phyloP scores from a whole-genome alignment of 305 asterid genomes.

The Fraxinus greggii region DNA sequence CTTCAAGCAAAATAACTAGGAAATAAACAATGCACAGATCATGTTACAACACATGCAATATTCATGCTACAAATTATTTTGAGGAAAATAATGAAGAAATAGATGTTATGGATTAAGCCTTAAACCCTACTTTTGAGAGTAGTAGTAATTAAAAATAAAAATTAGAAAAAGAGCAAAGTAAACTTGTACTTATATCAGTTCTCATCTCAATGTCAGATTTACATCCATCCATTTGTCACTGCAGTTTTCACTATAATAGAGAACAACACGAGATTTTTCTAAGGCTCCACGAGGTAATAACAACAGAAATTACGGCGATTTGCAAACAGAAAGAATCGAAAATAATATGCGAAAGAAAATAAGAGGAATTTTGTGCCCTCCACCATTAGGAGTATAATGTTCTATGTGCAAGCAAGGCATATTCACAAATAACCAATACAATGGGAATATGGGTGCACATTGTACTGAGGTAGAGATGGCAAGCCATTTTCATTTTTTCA shows the following conservation, averaged over 20 bases:
- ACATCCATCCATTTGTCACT: background rate
- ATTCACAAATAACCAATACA: background rate
- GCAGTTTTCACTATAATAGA: background rate
- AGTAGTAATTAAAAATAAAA: background rate
- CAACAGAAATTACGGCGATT: background rate
- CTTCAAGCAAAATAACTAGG: background rate
- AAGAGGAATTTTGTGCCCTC: background rate
- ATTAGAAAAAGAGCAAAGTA: background rate
- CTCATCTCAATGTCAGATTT: background rate
- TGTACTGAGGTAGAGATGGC: background rate
- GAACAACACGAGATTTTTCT: background rate
- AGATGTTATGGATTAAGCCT: background rate
- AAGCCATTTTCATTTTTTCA: background rate
- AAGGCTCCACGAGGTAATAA: background rate
- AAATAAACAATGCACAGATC: background rate
- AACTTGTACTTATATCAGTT: background rate
- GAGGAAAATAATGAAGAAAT: background rate
- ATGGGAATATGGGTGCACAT: background rate
- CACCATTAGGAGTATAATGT: background rate
- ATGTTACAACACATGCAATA: background rate
- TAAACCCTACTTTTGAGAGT: background rate
- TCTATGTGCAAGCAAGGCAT: background rate
- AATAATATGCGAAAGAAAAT: background rate
- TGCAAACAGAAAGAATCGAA: background rate
- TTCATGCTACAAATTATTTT: background rate